A percentile compares a stretch with the other conserved stretches of the same genome.
Evolutionary conservation across 2,329 filamentous ascomycete species (phyloP).

Genomic region (Diaporthe sp.): DNA sequence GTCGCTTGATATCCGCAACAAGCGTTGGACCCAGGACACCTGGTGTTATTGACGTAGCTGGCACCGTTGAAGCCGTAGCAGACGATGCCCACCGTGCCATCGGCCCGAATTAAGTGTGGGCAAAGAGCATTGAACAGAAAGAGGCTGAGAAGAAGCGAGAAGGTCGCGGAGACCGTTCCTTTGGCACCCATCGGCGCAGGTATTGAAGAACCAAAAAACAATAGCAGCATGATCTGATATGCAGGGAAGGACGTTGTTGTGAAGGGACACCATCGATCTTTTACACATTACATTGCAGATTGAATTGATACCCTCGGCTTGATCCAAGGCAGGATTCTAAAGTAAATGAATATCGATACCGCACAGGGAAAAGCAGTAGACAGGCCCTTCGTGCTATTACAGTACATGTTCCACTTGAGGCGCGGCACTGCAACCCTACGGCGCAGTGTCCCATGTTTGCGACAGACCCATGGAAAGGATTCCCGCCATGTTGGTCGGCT

Average conservation of each 20-base stretch:
- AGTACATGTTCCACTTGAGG: background rate
- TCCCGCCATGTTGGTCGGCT: too few relatives aligned
- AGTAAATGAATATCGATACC: background rate
- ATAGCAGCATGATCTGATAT: background rate
- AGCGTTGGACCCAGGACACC: constrained; percentile 1
- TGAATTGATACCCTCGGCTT: background rate
- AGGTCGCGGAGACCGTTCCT: background rate
- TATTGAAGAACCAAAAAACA: background rate
- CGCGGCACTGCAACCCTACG: background rate
- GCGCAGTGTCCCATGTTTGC: background rate
- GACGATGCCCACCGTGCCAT: constrained; percentile 6
- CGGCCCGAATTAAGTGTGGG: background rate
- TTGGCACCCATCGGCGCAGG: background rate
- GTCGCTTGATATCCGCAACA: background rate
- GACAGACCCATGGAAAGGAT: background rate
- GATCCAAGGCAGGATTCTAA: background rate
- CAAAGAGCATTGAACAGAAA: background rate
- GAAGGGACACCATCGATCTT: background rate
- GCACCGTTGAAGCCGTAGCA: constrained; percentile 9
- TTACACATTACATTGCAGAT: background rate
- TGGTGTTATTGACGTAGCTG: background rate
- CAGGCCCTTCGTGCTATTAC: background rate
- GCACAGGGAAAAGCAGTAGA: background rate
- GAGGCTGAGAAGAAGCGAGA: background rate
- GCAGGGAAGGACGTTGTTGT: background rate